Base-by-base conservation (phyloP, 257 asterid genomes). In the Scutellaria galericulata region DNA sequence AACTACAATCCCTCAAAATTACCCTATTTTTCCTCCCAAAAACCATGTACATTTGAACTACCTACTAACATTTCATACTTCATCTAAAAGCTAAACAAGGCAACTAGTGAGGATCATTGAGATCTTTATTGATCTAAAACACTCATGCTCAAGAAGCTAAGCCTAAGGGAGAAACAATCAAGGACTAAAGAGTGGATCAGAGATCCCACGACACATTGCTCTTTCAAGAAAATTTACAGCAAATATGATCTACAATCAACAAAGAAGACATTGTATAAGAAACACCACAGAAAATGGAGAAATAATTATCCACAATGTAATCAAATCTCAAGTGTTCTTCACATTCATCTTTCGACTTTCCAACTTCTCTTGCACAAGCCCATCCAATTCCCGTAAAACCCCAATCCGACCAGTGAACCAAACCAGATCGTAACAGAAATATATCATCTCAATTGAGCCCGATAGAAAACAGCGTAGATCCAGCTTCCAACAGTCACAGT, bases 191-290 rank as follows among this genome's bases (percentile, higher is more conserved):
- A 65, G 14, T 24, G 40, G 46, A 59, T 41, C n/a, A 46, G 15
- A 58, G 11, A 78, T 64, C 47, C 13, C 54, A 76, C 51, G 74
- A 64, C 31, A 41, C 69, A 67, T 31, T 72, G 63, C 58, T 75
- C 66, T 73, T 73, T 60, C 70, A 35, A 77, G 81, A 70, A 71
- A 69, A 62, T 75, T 67, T 75, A 77, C 79, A 80, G 53, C 75
- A 71, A 80, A 63, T 15, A 10, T 9, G 31, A 60, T 71, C 52
- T 69, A 58, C 69, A 58, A 76, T 50, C 24, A 22, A 62, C 64
- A 45, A 14, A 44, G 68, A 53, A 75, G 75, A 40, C 68, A 46
- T 55, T 55, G 70, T 72, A 66, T 52, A 58, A 62, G 0, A 72
- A 70, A 70, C 20, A 45, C 24, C 1, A 18, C 24, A 14, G 57